These are phyloP conservation scores for Asterophora parasitica DNA, from an alignment of 768 basidiomycete species.

Conservation along the genomic window DNA sequence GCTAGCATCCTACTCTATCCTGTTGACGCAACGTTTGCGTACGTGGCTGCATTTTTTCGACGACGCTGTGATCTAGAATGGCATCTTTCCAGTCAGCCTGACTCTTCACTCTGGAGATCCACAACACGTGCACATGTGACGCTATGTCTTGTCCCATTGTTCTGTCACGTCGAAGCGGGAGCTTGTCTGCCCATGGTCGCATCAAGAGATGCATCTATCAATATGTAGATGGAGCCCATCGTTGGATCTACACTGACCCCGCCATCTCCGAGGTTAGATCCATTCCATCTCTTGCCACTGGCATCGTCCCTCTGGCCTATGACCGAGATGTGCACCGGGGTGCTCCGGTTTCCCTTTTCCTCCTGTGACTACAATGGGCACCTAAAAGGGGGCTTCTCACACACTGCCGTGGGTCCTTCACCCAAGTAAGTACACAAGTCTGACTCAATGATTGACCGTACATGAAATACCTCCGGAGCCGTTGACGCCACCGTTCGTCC, in stretches of 20 bases:
- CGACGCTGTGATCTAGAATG: background rate
- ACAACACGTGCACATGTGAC: conserved; percentile 1
- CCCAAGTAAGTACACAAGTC: no score
- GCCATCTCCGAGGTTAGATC: background rate
- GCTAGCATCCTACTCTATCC: conserved; percentile 1
- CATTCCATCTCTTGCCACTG: no score
- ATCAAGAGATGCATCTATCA: conserved; percentile 6
- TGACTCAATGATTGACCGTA: no score
- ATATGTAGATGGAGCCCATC: background rate
- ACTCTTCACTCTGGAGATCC: conserved; percentile 5
- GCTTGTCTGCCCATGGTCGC: background rate
- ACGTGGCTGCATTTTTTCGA: background rate
- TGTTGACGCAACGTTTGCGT: background rate
- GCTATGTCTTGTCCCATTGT: conserved; percentile 12
- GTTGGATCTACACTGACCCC: background rate
- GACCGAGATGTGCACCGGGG: no score
- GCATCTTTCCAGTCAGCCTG: background rate
- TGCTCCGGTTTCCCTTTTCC: no score
- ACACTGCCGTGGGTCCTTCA: no score
- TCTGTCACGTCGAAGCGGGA: conserved; percentile 11
- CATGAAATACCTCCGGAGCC: no score
- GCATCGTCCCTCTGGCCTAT: no score
- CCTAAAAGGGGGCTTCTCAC: no score
- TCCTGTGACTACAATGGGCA: no score
- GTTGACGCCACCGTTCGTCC: no score